Percentiles rank a stretch among this genome's conserved stretches.
These are phyloP conservation scores for Geotrichum carabidarum DNA, from an alignment of 1,139 yeast species.

Conservation along the genomic window DNA sequence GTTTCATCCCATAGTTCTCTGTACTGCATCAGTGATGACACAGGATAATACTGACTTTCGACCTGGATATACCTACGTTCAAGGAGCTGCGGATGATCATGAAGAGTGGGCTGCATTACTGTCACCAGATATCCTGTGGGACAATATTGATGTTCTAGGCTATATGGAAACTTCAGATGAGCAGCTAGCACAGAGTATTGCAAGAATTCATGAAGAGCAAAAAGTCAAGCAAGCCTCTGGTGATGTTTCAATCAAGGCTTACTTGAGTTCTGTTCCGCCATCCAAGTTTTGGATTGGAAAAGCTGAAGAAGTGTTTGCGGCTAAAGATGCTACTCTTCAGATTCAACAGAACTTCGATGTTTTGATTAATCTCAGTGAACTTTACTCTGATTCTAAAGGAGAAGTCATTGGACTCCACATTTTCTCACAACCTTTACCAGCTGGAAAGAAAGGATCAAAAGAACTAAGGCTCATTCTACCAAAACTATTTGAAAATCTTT, in stretches of 20 bases:
- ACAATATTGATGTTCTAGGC: slow-evolving; percentile 37
- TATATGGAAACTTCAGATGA: slow-evolving; percentile 39
- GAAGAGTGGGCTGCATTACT: slow-evolving; percentile 72
- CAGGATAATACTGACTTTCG: slow-evolving; percentile 50
- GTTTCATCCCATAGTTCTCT: slow-evolving; percentile 46
- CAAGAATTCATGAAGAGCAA: slow-evolving; percentile 23
- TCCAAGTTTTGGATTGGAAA: slow-evolving; percentile 25
- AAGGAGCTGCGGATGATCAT: slow-evolving; percentile 93
- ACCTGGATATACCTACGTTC: slow-evolving; percentile 58
- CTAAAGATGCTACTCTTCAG: background rate
- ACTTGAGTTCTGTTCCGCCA: slow-evolving; percentile 18
- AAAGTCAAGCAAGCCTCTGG: background rate
- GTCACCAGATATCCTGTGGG: slow-evolving; percentile 58
- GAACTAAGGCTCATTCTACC: slow-evolving; percentile 47
- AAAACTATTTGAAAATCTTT: slow-evolving; percentile 20
- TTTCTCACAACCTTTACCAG: slow-evolving; percentile 31
- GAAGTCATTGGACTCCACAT: background rate
- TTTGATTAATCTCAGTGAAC: slow-evolving; percentile 20
- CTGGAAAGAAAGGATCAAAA: slow-evolving; percentile 62
- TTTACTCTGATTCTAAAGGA: background rate
- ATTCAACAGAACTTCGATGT: slow-evolving; percentile 12
- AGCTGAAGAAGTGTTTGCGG: slow-evolving; percentile 1
- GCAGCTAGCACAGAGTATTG: slow-evolving; percentile 37
- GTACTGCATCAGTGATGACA: slow-evolving; percentile 61
- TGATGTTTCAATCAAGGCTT: background rate